Evolutionary conservation across 2,329 filamentous ascomycete genomes (phyloP), one percentile per base, ranked within the genome.

Genomic region (Penicillium sp.): DNA sequence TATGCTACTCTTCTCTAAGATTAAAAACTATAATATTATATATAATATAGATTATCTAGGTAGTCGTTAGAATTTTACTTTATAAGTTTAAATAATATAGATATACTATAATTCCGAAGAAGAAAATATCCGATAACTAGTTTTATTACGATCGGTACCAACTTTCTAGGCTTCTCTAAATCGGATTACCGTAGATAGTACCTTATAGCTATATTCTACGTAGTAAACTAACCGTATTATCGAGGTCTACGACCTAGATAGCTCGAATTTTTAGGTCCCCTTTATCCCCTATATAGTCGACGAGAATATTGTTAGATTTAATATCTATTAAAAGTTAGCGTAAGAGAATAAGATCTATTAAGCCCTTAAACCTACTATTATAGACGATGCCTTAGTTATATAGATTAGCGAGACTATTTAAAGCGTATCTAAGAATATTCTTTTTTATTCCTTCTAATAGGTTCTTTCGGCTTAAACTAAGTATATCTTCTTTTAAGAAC

Each of bases 121-220:
- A 70, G 54, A 66, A 71, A 6, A 70, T 46, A 50, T 72, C 69
- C 1, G 66, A 69, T 3, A 63, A 29, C 15, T 56, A 54, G 33
- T 68, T 65, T 45, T 67, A 61, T 6, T 41, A 43, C 18, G 64
- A 55, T 10, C 62, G 59, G 7, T 62, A 63, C 65, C 65, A 66
- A 18, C 66, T 62, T 54, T 71, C 68, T 18, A 66, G 62, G 53
- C 66, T 71, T 35, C 66, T 58, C 67, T 66, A 71, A 3, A 69
- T 49, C 8, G 63, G 52, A 56, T 70, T 71, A 4, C 64, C 66
- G 44, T 60, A 66, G 24, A 56, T 55, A 24, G 55, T 49, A 18
- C 56, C 61, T 39, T 32, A 43, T 6, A 69, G 33, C 52, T 57
- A 59, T 40, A 56, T 62, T 2, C 58, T 62, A 1, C 58, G 55